phyloP scores from a whole-genome alignment of 108 stramenopile species.

The Pseudonitzschia multiseries region DNA sequence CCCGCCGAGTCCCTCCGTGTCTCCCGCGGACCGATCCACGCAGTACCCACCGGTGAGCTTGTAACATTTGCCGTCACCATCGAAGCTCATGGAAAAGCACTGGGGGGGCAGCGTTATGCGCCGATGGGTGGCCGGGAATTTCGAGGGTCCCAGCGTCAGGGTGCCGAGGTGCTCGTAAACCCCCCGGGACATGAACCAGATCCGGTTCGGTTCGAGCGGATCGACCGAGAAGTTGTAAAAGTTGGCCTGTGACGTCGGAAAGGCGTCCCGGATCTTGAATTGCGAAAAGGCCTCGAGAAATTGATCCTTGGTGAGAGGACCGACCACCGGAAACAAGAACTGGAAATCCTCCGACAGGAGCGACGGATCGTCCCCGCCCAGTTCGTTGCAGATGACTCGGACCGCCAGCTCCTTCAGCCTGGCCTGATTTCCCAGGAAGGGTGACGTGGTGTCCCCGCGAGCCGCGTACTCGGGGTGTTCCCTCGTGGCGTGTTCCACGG shows the following conservation, averaged over 20 bases:
- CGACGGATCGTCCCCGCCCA: slow-evolving; percentile 2
- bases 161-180: slow-evolving; percentile 37
- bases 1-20: slow-evolving; percentile 82
- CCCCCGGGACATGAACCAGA: slow-evolving; percentile 64
- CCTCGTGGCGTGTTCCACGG: background rate
- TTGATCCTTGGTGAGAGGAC: slow-evolving; percentile 56
- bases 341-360: slow-evolving; percentile 42
- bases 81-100: slow-evolving; percentile 32
- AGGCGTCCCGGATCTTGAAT: slow-evolving; percentile 59
- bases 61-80: slow-evolving; percentile 57
- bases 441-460: background rate
- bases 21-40: slow-evolving; percentile 70
- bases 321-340: slow-evolving; percentile 73
- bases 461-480: background rate
- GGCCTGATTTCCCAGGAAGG: background rate
- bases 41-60: slow-evolving; percentile 70
- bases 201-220: slow-evolving; percentile 68
- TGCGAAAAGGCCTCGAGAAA: slow-evolving; percentile 51
- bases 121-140: slow-evolving; percentile 27
- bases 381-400: background rate
- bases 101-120: slow-evolving; percentile 45
- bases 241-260: slow-evolving; percentile 41
- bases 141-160: slow-evolving; percentile 44
- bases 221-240: slow-evolving; percentile 60
- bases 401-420: background rate